phyloP scores from a whole-genome alignment of 352 stramenopile genomes.

The Phytophthora brassicae region DNA sequence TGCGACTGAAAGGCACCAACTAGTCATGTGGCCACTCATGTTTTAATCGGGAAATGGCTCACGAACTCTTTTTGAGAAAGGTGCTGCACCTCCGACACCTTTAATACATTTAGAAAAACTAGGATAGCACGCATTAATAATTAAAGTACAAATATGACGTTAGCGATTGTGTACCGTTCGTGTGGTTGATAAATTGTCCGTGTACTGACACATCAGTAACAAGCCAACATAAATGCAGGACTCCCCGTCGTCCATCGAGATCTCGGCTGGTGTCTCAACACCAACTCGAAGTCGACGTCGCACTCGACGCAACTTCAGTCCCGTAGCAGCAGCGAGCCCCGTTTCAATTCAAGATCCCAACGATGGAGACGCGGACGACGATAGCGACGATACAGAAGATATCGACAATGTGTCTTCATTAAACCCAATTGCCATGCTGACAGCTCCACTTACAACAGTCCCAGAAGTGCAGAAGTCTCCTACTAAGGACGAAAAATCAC shows the following conservation, averaged over 20 bases:
- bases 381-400: slow-evolving; percentile 16
- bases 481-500: neutral
- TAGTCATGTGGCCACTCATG: neutral
- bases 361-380: slow-evolving; percentile 24
- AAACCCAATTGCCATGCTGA: slow-evolving; percentile 15
- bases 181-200: no score
- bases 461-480: slow-evolving; percentile 7
- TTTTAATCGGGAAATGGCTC: no score
- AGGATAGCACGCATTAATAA: no score
- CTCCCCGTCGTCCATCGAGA: slow-evolving; percentile 15
- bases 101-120: no score
- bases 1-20: neutral
- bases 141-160: no score
- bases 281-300: slow-evolving; percentile 22
- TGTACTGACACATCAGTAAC: no score
- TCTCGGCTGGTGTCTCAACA: slow-evolving; percentile 15
- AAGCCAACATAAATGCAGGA: slow-evolving; percentile 22
- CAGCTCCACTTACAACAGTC: slow-evolving; percentile 8
- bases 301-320: slow-evolving; percentile 13
- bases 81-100: no score
- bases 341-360: slow-evolving; percentile 24
- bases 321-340: neutral
- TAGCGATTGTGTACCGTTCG: no score
- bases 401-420: slow-evolving; percentile 2
- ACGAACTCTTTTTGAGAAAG: no score